Conservation (phyloP, 805 yeast genomes). For the Peterozyma xylosa region DNA sequence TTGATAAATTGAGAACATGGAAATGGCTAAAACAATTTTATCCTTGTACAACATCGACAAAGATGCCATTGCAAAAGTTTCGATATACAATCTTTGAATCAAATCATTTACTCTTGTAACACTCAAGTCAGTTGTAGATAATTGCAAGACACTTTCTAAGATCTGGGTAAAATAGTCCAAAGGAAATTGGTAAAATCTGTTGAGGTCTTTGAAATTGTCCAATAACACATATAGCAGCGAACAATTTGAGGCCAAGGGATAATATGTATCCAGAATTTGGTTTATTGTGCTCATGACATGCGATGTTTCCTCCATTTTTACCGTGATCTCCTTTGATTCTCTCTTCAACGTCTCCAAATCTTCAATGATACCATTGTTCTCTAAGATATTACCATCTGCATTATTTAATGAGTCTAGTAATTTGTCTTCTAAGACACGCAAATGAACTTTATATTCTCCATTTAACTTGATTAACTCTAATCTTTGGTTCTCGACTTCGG, state of each 20-base stretch:
- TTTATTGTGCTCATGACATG: constrained; percentile 50
- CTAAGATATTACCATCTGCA: constrained; percentile 56
- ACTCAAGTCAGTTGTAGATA: constrained; percentile 7
- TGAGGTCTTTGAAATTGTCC: constrained; percentile 31
- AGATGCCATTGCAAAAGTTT: constrained; percentile 36
- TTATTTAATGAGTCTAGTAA: constrained; percentile 51
- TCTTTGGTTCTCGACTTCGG: constrained; percentile 60
- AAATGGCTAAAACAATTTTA: constrained; percentile 33
- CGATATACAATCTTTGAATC: constrained; percentile 32
- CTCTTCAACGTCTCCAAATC: constrained; percentile 59
- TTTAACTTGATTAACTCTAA: constrained; percentile 44
- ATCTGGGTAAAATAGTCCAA: constrained; percentile 33
- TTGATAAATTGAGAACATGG: constrained; percentile 21
- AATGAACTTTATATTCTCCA: constrained; percentile 47
- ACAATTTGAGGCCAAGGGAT: constrained; percentile 48
- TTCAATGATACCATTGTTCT: constrained; percentile 50
- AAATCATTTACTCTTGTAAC: constrained; percentile 23
- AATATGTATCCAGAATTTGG: constrained; percentile 34
- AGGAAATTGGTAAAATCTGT: constrained; percentile 53
- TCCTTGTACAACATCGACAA: constrained; percentile 39
- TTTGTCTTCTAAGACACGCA: constrained; percentile 50
- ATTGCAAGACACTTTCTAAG: constrained; percentile 22
- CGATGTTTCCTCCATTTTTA: constrained; percentile 46
- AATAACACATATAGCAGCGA: constrained; percentile 43
- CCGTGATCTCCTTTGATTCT: constrained; percentile 48